Base-by-base conservation (phyloP, 179 eudicot species). In the Heliamphora pulchella region DNA sequence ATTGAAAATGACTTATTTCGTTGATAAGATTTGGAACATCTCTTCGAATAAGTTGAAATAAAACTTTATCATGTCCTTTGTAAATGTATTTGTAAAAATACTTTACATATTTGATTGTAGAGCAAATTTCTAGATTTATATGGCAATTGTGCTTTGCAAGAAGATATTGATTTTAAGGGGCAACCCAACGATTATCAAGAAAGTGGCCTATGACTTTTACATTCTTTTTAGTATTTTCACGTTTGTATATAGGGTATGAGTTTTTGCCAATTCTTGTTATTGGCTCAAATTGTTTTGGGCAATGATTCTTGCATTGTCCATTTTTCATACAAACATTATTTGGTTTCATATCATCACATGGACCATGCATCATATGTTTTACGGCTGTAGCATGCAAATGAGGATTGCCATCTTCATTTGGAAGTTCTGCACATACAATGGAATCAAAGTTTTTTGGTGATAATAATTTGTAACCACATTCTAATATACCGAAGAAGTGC, bases 91-190 rank as follows among this genome's bases (percentile, higher is more conserved):
- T 48, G 51, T 48, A 48, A 2, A 5, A 48, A 5, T 48, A 48
- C 6, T 48, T 48, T 48, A 48, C 51, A 48, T 3, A 3, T 5
- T 48, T 48, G 51, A 48, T 48, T 48, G 51, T 48, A 2, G 51
- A 48, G 6, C 51, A 48, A 48, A 48, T 48, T 48, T 91, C 92
- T 43, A 90, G 86, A 10, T 90, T 89, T 9, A 48, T 48, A 5
- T 48, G 51, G 6, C 91, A 50, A 50, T 50, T 50, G 54, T 3
- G 8, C 8, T 50, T 50, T 3, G 54, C 5, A 3, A 50, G 8
- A 3, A 50, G 8, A 50, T 50, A 50, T 3, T 3, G 54, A 50
- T 50, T 50, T 3, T 50, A 50, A 3, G 8, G 54, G 4, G 8
- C 54, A 50, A 50, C 54, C 4, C 54, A 50, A 3, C 54, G 54